phyloP scores from a whole-genome alignment of 345 rosid genomes.

The Hypericum androsaemum region DNA sequence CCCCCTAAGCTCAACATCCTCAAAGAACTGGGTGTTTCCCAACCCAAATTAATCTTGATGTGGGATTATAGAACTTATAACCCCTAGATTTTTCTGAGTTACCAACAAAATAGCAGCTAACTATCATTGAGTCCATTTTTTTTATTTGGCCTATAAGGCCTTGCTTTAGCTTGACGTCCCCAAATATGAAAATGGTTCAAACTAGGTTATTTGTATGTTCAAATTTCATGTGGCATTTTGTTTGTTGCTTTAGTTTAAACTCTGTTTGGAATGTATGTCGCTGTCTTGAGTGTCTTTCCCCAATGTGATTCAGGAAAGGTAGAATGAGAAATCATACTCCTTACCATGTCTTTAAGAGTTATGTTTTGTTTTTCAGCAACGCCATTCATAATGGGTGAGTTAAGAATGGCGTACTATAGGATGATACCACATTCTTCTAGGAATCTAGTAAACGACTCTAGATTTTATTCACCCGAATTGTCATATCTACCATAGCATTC shows the following conservation, averaged over 20 bases:
- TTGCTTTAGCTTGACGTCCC: not conserved
- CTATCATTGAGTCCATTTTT: not conserved
- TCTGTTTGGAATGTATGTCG: too few relatives aligned
- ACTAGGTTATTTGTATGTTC: not conserved
- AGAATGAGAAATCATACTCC: too few relatives aligned
- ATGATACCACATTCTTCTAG: not conserved
- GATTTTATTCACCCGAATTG: too few relatives aligned
- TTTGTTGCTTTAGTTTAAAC: not conserved
- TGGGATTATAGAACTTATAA: not conserved
- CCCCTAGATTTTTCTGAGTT: not conserved
- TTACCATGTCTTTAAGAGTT: too few relatives aligned
- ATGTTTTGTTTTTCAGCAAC: not conserved
- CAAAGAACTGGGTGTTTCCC: not conserved
- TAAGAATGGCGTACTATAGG: not conserved
- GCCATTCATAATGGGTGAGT: too few relatives aligned
- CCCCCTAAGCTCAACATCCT: slow-evolving; percentile 8
- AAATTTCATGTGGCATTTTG: not conserved
- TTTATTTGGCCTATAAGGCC: slow-evolving; percentile 2
- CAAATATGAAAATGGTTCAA: too few relatives aligned
- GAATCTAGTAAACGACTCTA: too few relatives aligned
- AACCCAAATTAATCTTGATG: not conserved
- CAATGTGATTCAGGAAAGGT: too few relatives aligned
- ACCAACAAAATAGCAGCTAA: too few relatives aligned
- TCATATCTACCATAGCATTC: too few relatives aligned
- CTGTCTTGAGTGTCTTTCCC: too few relatives aligned